Percentiles rank a stretch among this genome's conserved stretches.
phyloP scores from a whole-genome alignment of 257 asterid species.

The Primulina tabacum region DNA sequence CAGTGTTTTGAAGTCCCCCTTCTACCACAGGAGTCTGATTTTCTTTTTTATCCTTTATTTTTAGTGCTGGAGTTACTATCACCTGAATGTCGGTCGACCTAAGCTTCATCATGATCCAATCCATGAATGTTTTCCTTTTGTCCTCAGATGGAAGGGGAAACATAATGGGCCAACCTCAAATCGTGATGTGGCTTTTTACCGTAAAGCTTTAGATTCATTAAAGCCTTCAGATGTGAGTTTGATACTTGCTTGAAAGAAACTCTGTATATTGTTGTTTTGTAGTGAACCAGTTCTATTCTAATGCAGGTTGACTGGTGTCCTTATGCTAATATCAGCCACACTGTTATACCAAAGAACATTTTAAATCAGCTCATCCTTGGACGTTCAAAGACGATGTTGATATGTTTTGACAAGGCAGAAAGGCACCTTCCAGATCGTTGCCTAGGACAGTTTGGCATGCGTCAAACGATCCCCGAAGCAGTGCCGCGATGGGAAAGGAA shows the following conservation, averaged over 20 bases:
- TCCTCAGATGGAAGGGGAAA: constrained; percentile 97
- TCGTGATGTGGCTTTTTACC: constrained; percentile 91
- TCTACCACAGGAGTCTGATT: neutral
- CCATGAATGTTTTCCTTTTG: constrained; percentile 97
- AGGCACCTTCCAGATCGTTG: constrained; percentile 97
- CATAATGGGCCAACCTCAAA: constrained; percentile 88
- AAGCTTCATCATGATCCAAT: constrained; percentile 83
- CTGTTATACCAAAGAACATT: constrained; percentile 72
- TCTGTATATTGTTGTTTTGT: constrained; percentile 8
- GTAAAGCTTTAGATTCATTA: constrained; percentile 67
- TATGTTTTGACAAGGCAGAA: constrained; percentile 95
- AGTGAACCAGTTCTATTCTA: constrained; percentile 16
- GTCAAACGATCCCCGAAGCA: constrained; percentile 70
- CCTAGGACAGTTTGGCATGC: constrained; percentile 90
- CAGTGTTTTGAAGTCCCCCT: neutral
- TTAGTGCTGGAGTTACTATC: constrained; percentile 99
- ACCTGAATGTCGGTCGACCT: constrained; percentile 82
- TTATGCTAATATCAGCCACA: constrained; percentile 75
- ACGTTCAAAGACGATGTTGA: constrained; percentile 89
- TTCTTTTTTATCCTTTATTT: constrained; percentile 18
- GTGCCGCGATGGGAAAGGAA: constrained; percentile 93
- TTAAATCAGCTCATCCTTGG: constrained; percentile 79
- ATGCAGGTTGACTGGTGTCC: constrained; percentile 94
- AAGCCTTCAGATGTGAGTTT: constrained; percentile 56
- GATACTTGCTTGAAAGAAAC: neutral